Percentiles rank a stretch among this genome's conserved stretches.
phyloP scores from a whole-genome alignment of 2,329 filamentous ascomycete species.

The Fusarium sp. region DNA sequence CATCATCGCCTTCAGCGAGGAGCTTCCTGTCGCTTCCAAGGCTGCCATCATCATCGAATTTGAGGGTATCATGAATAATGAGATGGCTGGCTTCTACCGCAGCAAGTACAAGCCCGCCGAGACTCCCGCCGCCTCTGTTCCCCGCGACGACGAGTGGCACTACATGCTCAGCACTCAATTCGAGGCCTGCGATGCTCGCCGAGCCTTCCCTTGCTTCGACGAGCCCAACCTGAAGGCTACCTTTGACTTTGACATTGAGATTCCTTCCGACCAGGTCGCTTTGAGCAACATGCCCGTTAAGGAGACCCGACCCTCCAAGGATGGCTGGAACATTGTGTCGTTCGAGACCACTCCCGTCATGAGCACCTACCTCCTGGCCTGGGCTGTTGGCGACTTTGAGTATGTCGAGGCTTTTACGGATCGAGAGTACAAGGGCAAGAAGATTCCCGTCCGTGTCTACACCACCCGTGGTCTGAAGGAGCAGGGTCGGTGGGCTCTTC shows the following conservation, averaged over 20 bases:
- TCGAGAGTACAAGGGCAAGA: conserved; percentile 91
- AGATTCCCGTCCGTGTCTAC: conserved; percentile 94
- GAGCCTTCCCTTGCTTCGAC: conserved; percentile 98
- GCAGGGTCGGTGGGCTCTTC: conserved; percentile 89
- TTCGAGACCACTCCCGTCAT: conserved; percentile 91
- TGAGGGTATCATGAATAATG: conserved; percentile 86
- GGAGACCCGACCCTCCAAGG: conserved; percentile 69
- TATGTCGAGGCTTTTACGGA: conserved; percentile 94
- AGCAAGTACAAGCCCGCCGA: conserved; percentile 91
- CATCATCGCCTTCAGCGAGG: conserved; percentile 81
- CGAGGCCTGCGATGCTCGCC: conserved; percentile 93
- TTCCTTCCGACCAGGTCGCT: conserved; percentile 89
- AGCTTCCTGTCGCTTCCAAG: conserved; percentile 77
- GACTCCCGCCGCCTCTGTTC: conserved; percentile 82
- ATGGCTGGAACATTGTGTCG: conserved; percentile 80
- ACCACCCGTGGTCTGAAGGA: conserved; percentile 95
- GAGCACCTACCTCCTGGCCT: conserved; percentile 92
- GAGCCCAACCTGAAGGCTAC: conserved; percentile 98
- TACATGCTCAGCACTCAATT: conserved; percentile 97
- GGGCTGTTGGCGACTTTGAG: conserved; percentile 97
- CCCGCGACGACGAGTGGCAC: conserved; percentile 77
- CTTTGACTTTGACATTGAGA: conserved; percentile 93
- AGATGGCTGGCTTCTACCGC: conserved; percentile 94
- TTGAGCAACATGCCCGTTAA: conserved; percentile 97
- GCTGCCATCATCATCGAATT: conserved; percentile 80